phyloP scores from a whole-genome alignment of 352 stramenopile species.

The Pythium diclinum region DNA sequence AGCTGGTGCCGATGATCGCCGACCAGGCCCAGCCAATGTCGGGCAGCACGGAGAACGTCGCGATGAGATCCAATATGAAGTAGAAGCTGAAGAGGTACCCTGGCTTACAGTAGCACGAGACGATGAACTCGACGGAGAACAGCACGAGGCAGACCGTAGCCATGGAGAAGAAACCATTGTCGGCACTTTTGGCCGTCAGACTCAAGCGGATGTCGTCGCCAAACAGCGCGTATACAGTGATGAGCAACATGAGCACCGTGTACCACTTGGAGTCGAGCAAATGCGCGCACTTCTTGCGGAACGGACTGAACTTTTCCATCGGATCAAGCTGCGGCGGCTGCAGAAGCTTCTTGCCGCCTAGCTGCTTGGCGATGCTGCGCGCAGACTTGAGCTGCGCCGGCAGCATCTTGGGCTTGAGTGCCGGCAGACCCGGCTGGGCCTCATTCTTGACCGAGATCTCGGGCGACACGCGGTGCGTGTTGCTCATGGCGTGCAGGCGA shows the following conservation, averaged over 20 bases:
- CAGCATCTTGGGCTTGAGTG: constrained; percentile 53
- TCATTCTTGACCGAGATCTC: constrained; percentile 62
- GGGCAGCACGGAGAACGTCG: constrained; percentile 77
- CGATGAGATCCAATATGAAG: constrained; percentile 84
- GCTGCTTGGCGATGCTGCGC: constrained; percentile 28
- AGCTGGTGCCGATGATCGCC: constrained; percentile 60
- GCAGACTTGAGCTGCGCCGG: constrained; percentile 40
- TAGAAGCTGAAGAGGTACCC: constrained; percentile 91
- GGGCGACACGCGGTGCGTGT: constrained; percentile 59
- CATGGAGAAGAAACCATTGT: constrained; percentile 83
- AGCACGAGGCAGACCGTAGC: constrained; percentile 86
- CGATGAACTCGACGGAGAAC: constrained; percentile 87
- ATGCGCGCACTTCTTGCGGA: constrained; percentile 35
- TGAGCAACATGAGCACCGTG: constrained; percentile 83
- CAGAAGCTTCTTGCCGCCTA: constrained; percentile 10
- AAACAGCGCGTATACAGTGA: constrained; percentile 93
- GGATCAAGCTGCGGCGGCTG: constrained; percentile 33
- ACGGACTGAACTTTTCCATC: constrained; percentile 37
- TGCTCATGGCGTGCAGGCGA: constrained; percentile 20
- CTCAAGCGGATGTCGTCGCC: constrained; percentile 89
- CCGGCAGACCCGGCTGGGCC: constrained; percentile 42
- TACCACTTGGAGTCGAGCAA: constrained; percentile 76
- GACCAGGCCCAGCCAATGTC: constrained; percentile 84
- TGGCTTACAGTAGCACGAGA: constrained; percentile 68
- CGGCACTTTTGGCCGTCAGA: constrained; percentile 57